phyloP scores from a whole-genome alignment of 805 yeast genomes.

The Isabelozyma gotoi region DNA sequence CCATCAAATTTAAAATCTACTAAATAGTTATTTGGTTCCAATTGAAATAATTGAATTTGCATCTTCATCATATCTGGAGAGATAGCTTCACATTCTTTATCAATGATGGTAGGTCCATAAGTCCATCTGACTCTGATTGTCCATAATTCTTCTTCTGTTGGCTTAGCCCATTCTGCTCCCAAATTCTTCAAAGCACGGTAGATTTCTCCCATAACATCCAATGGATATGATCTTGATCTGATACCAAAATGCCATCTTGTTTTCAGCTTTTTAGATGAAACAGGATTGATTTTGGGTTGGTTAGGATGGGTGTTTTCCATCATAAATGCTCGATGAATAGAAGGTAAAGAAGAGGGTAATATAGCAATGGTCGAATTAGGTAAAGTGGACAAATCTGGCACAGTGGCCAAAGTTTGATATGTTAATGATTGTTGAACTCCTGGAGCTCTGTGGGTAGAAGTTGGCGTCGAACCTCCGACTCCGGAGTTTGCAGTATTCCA shows the following conservation, averaged over 20 bases:
- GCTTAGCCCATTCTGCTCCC: conserved; percentile 97
- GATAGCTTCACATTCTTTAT: conserved; percentile 18
- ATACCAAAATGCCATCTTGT: conserved; percentile 99
- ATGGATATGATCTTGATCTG: conserved; percentile 90
- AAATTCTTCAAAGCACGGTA: conserved; percentile 89
- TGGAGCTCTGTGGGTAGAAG: conserved; percentile 33
- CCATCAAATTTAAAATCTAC: conserved; percentile 98
- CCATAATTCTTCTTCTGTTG: conserved; percentile 94
- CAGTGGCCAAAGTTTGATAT: conserved; percentile 47
- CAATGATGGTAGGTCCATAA: conserved; percentile 48
- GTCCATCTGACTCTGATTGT: conserved; percentile 94
- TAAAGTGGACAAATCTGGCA: conserved; percentile 47
- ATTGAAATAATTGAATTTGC: conserved; percentile 94
- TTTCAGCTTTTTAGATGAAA: conserved; percentile 78
- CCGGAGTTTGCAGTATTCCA: conserved; percentile 21
- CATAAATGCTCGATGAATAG: conserved; percentile 93
- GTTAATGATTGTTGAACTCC: conserved; percentile 46
- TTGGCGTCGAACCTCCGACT: conserved; percentile 17
- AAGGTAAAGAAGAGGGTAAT: conserved; percentile 90
- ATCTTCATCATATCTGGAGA: conserved; percentile 87
- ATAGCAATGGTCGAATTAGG: conserved; percentile 87
- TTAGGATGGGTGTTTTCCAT: conserved; percentile 42
- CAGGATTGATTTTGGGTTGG: conserved; percentile 43
- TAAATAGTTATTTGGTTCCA: conserved; percentile 92
- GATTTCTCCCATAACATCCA: conserved; percentile 98